A percentile compares a stretch with the other conserved stretches of the same genome.
phyloP scores from a whole-genome alignment of 495 filamentous ascomycete genomes.

The Penicillium waksmanii region DNA sequence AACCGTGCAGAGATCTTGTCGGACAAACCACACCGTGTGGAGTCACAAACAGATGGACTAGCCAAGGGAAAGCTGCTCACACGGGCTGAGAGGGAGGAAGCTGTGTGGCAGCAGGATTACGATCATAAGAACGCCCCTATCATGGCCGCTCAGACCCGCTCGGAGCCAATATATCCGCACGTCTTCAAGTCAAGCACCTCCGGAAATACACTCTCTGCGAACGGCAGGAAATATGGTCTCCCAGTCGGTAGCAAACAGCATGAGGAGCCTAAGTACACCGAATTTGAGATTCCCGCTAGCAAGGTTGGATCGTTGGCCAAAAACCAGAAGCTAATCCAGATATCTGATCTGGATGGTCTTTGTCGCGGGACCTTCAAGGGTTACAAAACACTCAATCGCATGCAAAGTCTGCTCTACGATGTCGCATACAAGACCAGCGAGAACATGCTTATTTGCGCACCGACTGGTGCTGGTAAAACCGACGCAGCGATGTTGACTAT shows the following conservation, averaged over 20 bases:
- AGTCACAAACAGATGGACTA: constrained; percentile 53
- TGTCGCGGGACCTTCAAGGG: constrained; percentile 91
- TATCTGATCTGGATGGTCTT: constrained; percentile 84
- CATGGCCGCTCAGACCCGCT: constrained; percentile 61
- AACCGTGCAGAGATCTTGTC: constrained; percentile 67
- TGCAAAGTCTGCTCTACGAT: constrained; percentile 96
- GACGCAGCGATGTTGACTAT: constrained; percentile 98
- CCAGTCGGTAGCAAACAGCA: constrained; percentile 66
- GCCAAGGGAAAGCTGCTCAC: constrained; percentile 64
- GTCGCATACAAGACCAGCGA: constrained; percentile 95
- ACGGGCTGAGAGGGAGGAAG: constrained; percentile 74
- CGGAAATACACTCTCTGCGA: constrained; percentile 77
- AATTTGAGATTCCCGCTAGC: constrained; percentile 81
- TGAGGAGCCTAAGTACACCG: constrained; percentile 77
- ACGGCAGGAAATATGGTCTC: constrained; percentile 76
- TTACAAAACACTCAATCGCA: constrained; percentile 91
- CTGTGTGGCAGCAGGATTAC: constrained; percentile 70
- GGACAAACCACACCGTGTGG: constrained; percentile 35
- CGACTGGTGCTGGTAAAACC: constrained; percentile 98
- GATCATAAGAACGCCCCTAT: constrained; percentile 82
- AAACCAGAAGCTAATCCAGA: constrained; percentile 73
- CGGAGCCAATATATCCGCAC: constrained; percentile 80
- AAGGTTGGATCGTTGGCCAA: constrained; percentile 73
- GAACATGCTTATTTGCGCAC: constrained; percentile 98
- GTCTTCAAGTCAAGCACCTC: constrained; percentile 82